Base-by-base conservation (phyloP, 495 filamentous ascomycete species). In the Neurospora sp. region DNA sequence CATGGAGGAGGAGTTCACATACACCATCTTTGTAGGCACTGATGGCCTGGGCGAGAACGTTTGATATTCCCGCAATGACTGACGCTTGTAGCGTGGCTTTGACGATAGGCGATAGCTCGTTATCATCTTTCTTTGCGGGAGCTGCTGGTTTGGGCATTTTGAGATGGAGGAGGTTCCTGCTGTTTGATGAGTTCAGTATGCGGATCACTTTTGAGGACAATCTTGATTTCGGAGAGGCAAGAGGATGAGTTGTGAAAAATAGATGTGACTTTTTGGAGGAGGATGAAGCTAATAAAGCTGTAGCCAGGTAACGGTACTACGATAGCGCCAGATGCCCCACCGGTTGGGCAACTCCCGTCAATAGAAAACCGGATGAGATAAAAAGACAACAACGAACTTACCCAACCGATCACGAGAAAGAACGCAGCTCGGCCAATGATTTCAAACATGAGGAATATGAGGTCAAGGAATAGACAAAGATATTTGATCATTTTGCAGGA, bases 41-140 rank as follows among this genome's bases (percentile, higher is more conserved):
- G 72, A 98, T 89, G 48, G 84, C 80, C 79, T 98, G 94, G 3
- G 94, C 96, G 37, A 97, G 79, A 73, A 97, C 73, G 76, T 96
- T 97, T 73, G 94, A 94, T 5, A 92, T 83, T 73, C 88, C 88
- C 59, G 88, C 90, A 7, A 99, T 86, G 69, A 93, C 72, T 18
- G 88, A 88, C 16, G 92, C 86, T 79, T 95, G 91, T 31, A 94
- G 79, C 6, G 93, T 91, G 14, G 91, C 90, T 38, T 77, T 84
- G 31, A 90, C 82, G 59, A 95, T 83, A 0, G 91, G 86, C 10
- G 91, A 83, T 53, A 80, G 70, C 53, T 65, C 14, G 12, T 27
- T 59, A 59, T 65, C 27, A 65, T 65, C 53, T 65, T 65, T 65
- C 53, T 65, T 65, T 65, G 53, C 53, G 53, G 53, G 27, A 31